These are phyloP conservation scores for Coriaria nepalensis DNA, from an alignment of 306 rosid species.

Conservation along the genomic window DNA sequence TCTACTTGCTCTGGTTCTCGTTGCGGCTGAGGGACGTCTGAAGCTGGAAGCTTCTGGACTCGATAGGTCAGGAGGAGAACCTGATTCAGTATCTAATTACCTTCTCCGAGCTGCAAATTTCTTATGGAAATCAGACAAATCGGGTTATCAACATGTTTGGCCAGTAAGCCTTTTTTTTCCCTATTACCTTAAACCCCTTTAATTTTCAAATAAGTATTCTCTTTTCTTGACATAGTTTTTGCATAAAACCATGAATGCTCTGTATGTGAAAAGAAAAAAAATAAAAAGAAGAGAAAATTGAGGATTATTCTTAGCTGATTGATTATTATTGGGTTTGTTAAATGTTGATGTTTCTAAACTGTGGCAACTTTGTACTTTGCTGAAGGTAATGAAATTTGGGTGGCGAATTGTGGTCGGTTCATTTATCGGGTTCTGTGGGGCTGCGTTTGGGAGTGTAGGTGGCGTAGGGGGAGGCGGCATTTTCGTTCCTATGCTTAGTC, in stretches of 20 bases:
- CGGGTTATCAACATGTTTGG: conserved; percentile 68
- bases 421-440: conserved; percentile 73
- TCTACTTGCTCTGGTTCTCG: conserved; percentile 26
- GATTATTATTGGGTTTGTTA: too few relatives aligned
- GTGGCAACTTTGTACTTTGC: too few relatives aligned
- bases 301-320: neutral
- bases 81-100: conserved; percentile 10
- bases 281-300: neutral
- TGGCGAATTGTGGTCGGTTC: conserved; percentile 63
- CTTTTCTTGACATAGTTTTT: too few relatives aligned
- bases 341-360: too few relatives aligned
- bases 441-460: conserved; percentile 91
- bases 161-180: conserved; percentile 37
- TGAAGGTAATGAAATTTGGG: conserved; percentile 79
- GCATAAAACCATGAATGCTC: too few relatives aligned
- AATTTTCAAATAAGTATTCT: too few relatives aligned
- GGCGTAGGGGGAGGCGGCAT: conserved; percentile 99
- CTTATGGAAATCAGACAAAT: conserved; percentile 48
- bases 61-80: conserved; percentile 17
- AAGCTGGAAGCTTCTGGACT: conserved; percentile 22
- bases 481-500: conserved; percentile 88
- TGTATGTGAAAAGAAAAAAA: neutral
- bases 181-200: too few relatives aligned
- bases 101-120: conserved; percentile 39
- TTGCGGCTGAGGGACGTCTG: conserved; percentile 46